phyloP scores from a whole-genome alignment of 768 basidiomycete genomes.

The Asterophora parasitica region DNA sequence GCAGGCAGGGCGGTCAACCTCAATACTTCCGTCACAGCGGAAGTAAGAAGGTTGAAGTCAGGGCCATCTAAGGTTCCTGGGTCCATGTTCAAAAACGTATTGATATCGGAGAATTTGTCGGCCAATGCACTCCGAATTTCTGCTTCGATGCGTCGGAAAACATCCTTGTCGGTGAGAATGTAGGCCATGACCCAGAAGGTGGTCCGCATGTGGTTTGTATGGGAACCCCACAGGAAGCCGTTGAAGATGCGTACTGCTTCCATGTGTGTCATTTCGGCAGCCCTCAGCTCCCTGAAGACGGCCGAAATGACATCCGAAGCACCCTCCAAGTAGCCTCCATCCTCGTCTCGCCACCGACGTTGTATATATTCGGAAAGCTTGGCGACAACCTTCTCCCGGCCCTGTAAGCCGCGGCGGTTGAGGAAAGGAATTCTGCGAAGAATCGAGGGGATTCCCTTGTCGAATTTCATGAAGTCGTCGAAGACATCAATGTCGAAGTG shows the following conservation, averaged over 20 bases:
- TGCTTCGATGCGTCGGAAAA: not conserved
- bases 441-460: slow-evolving; percentile 4
- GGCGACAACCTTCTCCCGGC: not conserved
- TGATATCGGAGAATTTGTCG: slow-evolving; percentile 3
- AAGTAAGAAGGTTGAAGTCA: slow-evolving; percentile 5
- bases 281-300: slow-evolving; percentile 3
- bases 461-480: slow-evolving; percentile 6
- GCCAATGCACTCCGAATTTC: slow-evolving; percentile 1
- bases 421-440: slow-evolving; percentile 4
- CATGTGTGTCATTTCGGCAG: slow-evolving; percentile 6
- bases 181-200: slow-evolving; percentile 10
- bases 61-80: slow-evolving; percentile 5
- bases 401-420: not conserved
- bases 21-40: slow-evolving; percentile 2
- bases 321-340: slow-evolving; percentile 6
- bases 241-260: slow-evolving; percentile 4
- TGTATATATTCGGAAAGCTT: slow-evolving; percentile 6
- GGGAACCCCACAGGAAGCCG: slow-evolving; percentile 7
- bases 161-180: slow-evolving; percentile 4
- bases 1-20: slow-evolving; percentile 1
- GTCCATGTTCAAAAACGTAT: slow-evolving; percentile 6
- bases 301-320: slow-evolving; percentile 6
- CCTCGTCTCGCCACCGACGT: slow-evolving; percentile 7
- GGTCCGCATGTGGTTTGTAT: slow-evolving; percentile 6
- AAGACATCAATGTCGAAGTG: slow-evolving; percentile 7